Evolutionary conservation across 1,284 basidiomycete genomes (phyloP), one percentile per base, ranked within the genome.

Genomic region (Ceratobasidium sp.): DNA sequence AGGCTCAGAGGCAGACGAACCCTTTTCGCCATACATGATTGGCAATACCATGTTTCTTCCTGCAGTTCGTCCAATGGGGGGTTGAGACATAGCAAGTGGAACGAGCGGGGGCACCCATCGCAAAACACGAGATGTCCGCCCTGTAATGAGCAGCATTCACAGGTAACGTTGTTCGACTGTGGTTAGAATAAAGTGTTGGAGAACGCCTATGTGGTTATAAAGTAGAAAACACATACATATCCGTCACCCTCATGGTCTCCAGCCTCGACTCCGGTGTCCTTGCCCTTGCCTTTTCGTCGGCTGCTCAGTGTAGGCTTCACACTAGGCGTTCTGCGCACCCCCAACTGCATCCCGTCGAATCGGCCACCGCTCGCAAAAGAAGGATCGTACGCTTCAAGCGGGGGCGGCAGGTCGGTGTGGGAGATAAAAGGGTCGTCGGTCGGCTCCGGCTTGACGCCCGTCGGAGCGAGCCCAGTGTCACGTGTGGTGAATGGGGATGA

Each of bases 71-170:
- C 95, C 82, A 98, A 87, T 25, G 96, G 96, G 51, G 96, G 96
- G 79, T 98, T 92, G 77, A 99, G 87, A 81, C 96, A 99, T 86
- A 90, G 90, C 74, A 98, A 89, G 81, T 99, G 96, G 81, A 98
- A 99, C 25, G 95, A 94, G 75, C 92, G 86, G 38, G 96, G 94
- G 79, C 97, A 99, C 14, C 96, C 95, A 79, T 99, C 96, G 81
- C 96, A 99, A 80, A 98, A 98, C 9, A 96, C 86, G 74, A 96
- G 84, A 28, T 88, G 86, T 72, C 95, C 92, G 33, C 86, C 86
- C 53, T 69, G 64, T 46, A 69, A 46, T 33, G 64, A 69, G 44
- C 64, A 69, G 2, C 64, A 9, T 54, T 58, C 64, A 51, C 64
- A 69, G 18, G 38, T 46, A 36, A 44, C 64, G 28, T 56, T 69